A percentile compares a stretch with the other conserved stretches of the same genome.
phyloP scores from a whole-genome alignment of 2,329 filamentous ascomycete species.

The Geosmithia morbida region DNA sequence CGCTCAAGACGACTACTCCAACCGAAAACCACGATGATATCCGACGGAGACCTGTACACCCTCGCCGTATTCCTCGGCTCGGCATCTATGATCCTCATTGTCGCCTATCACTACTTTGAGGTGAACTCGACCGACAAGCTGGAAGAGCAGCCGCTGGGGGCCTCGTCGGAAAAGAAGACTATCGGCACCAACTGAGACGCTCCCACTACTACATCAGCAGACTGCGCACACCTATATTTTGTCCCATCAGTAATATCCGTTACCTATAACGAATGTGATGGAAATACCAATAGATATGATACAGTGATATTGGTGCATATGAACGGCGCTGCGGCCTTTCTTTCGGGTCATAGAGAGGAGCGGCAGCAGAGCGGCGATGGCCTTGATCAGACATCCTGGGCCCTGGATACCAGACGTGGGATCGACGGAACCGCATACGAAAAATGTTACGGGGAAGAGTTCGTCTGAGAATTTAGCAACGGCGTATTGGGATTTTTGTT shows the following conservation, averaged over 20 bases:
- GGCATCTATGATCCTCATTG: constrained; percentile 79
- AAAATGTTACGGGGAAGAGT: background rate
- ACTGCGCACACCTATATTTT: background rate
- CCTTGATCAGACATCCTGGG: background rate
- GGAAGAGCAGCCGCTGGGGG: background rate
- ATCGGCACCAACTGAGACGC: background rate
- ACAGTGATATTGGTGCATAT: background rate
- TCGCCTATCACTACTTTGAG: constrained; percentile 93
- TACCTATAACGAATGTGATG: background rate
- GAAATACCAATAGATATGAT: background rate
- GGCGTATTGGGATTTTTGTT: background rate
- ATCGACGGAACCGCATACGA: background rate
- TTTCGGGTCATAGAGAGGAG: background rate
- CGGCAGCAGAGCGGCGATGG: background rate
- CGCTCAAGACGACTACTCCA: background rate
- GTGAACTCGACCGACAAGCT: constrained; percentile 48
- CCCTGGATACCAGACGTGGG: background rate
- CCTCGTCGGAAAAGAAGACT: constrained; percentile 1
- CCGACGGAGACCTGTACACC: constrained; percentile 80
- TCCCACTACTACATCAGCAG: background rate
- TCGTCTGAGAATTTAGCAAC: background rate
- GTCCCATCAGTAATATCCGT: background rate
- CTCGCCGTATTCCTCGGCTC: constrained; percentile 89
- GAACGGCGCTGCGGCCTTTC: background rate
- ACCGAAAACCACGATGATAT: constrained; percentile 59